Percentiles rank a stretch among this genome's conserved stretches.
These are phyloP conservation scores for Lathyrus aphaca DNA, from an alignment of 306 rosid genomes.

Conservation along the genomic window DNA sequence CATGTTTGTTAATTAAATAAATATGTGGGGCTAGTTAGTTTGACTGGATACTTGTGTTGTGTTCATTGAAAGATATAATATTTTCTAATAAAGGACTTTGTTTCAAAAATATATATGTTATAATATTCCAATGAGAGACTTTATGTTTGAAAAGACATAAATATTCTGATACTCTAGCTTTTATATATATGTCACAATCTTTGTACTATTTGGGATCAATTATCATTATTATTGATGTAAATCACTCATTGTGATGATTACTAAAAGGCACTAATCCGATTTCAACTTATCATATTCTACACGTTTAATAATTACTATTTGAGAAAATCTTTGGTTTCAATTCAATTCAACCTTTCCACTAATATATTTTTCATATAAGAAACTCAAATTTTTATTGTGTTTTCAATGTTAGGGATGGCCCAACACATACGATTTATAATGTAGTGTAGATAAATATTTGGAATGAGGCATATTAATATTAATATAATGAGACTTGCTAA, in stretches of 20 bases:
- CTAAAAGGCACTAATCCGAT: slow-evolving; percentile 46
- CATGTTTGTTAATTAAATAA: neutral
- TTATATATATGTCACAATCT: slow-evolving; percentile 37
- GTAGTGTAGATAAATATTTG: too few relatives aligned
- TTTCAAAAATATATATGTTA: neutral
- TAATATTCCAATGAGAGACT: slow-evolving; percentile 40
- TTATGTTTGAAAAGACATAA: slow-evolving; percentile 45
- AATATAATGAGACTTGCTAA: too few relatives aligned
- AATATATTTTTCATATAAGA: neutral
- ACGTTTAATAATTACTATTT: slow-evolving; percentile 17
- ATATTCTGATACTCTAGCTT: slow-evolving; percentile 47
- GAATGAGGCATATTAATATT: too few relatives aligned
- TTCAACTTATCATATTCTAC: slow-evolving; percentile 36
- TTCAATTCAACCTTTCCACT: neutral
- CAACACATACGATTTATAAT: too few relatives aligned
- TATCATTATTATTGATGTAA: slow-evolving; percentile 39
- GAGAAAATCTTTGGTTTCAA: neutral
- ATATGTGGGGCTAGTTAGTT: slow-evolving; percentile 39
- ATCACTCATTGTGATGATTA: slow-evolving; percentile 46
- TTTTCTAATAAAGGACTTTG: slow-evolving; percentile 38
- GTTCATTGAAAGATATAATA: slow-evolving; percentile 39
- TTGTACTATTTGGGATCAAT: slow-evolving; percentile 34
- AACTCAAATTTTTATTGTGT: neutral
- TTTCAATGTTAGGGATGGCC: too few relatives aligned
- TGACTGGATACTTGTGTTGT: slow-evolving; percentile 47